Evolutionary conservation across 495 filamentous ascomycete species (phyloP), one percentile per base, ranked within the genome.

Genomic region (Penicillium dipodomyicola): DNA sequence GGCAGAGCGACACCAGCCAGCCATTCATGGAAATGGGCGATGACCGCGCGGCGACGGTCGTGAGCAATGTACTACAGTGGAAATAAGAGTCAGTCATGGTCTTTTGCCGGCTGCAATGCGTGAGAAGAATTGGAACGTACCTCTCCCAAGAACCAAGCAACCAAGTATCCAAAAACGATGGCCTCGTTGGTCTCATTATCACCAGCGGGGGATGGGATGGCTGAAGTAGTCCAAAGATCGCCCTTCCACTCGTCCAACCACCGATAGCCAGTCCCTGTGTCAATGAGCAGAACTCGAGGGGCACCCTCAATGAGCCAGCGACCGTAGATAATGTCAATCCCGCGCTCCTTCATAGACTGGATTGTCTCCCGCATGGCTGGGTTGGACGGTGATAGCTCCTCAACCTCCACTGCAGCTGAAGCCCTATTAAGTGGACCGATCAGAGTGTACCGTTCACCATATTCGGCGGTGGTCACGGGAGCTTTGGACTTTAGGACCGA

Each of bases 21-120:
- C 94, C 94, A 98, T 74, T 98, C 94, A 74, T 98, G 94, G 77
- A 97, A 98, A 72, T 98, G 95, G 35, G 91, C 95, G 63, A 98
- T 90, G 51, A 98, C 90, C 0, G 94, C 94, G 57, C 85, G 88
- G 44, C 82, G 84, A 68, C 86, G 90, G 72, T 98, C 94, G 70
- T 96, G 92, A 64, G 86, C 89, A 45, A 96, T 90, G 66, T 90
- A 97, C 93, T 96, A 68, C 30, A 59, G 40, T 29, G 15, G 8
- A 30, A 1, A 19, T 8, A 9, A 0, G 6, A 12, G 44, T 59
- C 43, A 55, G 48, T 42, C 41, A 41, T 11, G 4, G 4, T 32
- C 29, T 4, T n/a, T 10, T 39, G 15, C 35, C 35, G 8, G 7
- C 19, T 27, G 7, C 8, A 14, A 8, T 3, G 25, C 14, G 1